Conservation (phyloP, 164 flowering plant species). For the Aristolochia californica region DNA sequence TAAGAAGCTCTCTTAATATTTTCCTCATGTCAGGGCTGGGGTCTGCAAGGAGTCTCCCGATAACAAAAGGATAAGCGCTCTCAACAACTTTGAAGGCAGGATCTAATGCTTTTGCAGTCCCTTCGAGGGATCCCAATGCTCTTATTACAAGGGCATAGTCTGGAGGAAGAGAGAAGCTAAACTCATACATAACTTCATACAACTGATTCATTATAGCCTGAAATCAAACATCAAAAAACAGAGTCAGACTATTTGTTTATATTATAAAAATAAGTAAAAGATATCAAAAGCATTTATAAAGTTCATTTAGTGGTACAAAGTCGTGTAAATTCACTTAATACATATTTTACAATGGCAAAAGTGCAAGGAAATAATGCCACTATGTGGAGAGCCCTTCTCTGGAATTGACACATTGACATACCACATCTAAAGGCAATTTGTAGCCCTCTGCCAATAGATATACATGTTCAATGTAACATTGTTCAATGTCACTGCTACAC, state of each 20-base stretch:
- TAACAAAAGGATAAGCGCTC: slow-evolving; percentile 91
- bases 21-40: slow-evolving; percentile 96
- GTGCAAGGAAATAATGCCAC: no score
- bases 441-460: no score
- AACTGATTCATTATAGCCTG: slow-evolving; percentile 83
- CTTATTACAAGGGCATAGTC: slow-evolving; percentile 90
- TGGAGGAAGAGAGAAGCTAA: slow-evolving; percentile 85
- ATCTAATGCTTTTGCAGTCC: slow-evolving; percentile 92
- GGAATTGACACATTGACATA: no score
- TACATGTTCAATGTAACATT: no score
- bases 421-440: no score
- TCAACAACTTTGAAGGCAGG: slow-evolving; percentile 84
- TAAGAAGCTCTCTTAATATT: slow-evolving; percentile 77
- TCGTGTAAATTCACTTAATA: no score
- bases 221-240: slow-evolving; percentile 7
- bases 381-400: no score
- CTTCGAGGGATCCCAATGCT: slow-evolving; percentile 93
- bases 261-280: not conserved
- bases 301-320: not conserved
- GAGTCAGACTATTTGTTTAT: not conserved
- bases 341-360: no score
- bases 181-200: slow-evolving; percentile 89
- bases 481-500: no score
- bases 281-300: not conserved
- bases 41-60: slow-evolving; percentile 82